Base-by-base conservation (phyloP, 1,139 yeast genomes). In the Yamadazyma triangularis region DNA sequence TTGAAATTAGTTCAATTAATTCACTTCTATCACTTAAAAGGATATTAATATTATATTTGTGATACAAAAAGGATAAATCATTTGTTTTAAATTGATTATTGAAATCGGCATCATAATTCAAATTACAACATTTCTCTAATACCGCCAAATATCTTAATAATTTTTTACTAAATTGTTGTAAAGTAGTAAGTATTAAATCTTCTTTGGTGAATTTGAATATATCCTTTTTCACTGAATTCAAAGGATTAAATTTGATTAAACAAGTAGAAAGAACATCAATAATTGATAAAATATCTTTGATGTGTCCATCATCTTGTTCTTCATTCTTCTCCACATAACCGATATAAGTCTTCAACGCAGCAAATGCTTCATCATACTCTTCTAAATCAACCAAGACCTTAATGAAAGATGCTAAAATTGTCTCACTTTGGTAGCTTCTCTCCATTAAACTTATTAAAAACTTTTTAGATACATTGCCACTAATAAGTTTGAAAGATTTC, bases 291-390 rank as follows among this genome's bases (percentile, higher is more conserved):
- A 67, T 45, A 35, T 68, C 67, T 13, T 51, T 49, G 22, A 62
- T 48, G 12, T 42, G 30, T 2, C 71, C 70, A 12, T 50, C 49
- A 27, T 54, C 46, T 24, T 62, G 66, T 26, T 56, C 56, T 36
- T 58, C 53, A 15, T 62, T 67, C 27, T 56, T 62, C 15, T 58
- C 56, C 11, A 60, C 35, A 40, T 68, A 68, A 22, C 46, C 46
- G 4, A 53, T 44, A 35, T 56, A 65, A 1, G 73, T 65, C 21
- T 56, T 58, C 35, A 67, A 60, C 0, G 68, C 72, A 4, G 68
- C 69, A 33, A 60, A 51, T 0, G 73, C 73, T 41, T 68, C 73
- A 38, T 68, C 73, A 35, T 51, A 60, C 40, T 67, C 70, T 11
- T 51, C 45, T 31, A 58, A 47, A 23, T 61, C 65, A 15, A 67